phyloP scores from a whole-genome alignment of 345 rosid species.

The Capsella bursapastoris region DNA sequence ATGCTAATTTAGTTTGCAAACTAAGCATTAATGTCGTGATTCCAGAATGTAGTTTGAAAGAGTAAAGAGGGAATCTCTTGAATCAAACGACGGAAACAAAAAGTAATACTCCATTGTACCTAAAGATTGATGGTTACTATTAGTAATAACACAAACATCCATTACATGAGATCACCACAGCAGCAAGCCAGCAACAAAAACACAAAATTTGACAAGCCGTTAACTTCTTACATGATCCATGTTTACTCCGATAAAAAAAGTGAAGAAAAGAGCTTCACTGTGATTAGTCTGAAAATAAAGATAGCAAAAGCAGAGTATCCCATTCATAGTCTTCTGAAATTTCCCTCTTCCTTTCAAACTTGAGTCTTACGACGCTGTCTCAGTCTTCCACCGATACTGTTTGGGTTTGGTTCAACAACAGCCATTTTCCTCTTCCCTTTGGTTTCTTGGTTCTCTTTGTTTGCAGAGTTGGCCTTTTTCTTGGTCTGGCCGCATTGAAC shows the following conservation, averaged over 20 bases:
- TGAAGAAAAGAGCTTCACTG: background rate
- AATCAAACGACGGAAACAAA: background rate
- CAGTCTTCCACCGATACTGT: constrained; percentile 57
- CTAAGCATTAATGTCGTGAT: background rate
- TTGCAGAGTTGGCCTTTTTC: background rate
- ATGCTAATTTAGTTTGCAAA: constrained; percentile 11
- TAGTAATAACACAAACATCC: background rate
- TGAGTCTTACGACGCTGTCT: constrained; percentile 45
- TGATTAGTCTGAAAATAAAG: background rate
- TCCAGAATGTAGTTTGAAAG: background rate
- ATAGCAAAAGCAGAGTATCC: constrained; percentile 24
- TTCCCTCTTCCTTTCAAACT: constrained; percentile 9
- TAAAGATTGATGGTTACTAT: background rate
- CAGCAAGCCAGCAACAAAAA: constrained; percentile 3
- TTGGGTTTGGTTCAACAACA: constrained; percentile 44
- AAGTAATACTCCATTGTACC: background rate
- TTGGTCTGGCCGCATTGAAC: background rate
- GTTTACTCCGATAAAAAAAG: background rate
- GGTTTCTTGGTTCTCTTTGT: background rate
- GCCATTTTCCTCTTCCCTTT: constrained; percentile 30
- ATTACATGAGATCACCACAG: constrained; percentile 4
- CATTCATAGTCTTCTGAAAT: background rate
- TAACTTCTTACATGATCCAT: constrained; percentile 25
- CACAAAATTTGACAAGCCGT: constrained; percentile 18
- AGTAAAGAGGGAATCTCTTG: background rate